Base-by-base conservation (phyloP, 257 asterid genomes). In the Fraxinus quadrangulata region DNA sequence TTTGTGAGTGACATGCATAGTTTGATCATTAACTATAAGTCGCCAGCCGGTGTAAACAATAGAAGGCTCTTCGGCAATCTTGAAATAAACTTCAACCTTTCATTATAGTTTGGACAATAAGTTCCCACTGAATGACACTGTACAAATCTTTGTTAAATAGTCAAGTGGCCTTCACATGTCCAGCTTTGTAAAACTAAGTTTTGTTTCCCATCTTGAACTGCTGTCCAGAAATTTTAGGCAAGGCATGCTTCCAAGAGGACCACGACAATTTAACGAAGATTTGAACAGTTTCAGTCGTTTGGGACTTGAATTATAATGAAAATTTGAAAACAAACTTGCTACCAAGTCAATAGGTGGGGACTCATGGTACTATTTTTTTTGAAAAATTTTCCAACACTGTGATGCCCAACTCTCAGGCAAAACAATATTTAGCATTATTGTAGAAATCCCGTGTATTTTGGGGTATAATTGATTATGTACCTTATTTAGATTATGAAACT, bases 1-100 rank as follows among this genome's bases (percentile, higher is more conserved):
- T 47, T 37, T 36, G 31, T 56, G 74, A 78, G 42, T 78, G 30
- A 61, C 33, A 76, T 51, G 49, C 17, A 39, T 14, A 45, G 39
- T 26, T 30, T 45, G 67, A 61, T n/a, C 23, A 79, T 28, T 34
- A 37, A 31, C 34, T 34, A 42, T 39, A n/a, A 63, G 74, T 51
- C 16, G 75, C 63, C 21, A 51, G 63, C 63, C 1, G 66, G 12
- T n/a, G 28, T 21, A 56, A 56, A n/a, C 59, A 16, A 16, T 16
- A 16, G 21, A 47, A 47, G 21, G 59, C 59, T 16, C n/a, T 3
- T 47, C 21, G 7, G n/a, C 59, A 16, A 68, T 51, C 78, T 65
- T 77, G 70, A 36, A 69, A 49, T 9, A 34, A 34, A 8, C 49
- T 51, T 47, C 21, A 16, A 47, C 59, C 59, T 47, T 45, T 47